phyloP scores from a whole-genome alignment of 805 yeast species.

The Blastobotrys attinorum region DNA sequence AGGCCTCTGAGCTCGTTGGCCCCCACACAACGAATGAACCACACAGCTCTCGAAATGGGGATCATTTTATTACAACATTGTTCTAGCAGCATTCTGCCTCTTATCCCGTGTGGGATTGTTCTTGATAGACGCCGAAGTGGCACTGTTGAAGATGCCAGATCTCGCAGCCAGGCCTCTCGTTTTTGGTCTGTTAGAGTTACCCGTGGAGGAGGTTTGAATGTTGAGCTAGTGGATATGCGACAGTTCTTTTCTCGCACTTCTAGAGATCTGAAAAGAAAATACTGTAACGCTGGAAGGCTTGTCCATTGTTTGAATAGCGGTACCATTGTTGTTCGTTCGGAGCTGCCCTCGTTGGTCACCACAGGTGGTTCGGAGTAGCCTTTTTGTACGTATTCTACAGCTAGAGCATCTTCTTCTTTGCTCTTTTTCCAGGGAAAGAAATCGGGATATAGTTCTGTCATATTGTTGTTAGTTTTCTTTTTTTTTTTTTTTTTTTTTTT shows the following conservation, averaged over 20 bases:
- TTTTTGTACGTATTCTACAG: constrained; percentile 52
- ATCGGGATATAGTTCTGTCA: constrained; percentile 48
- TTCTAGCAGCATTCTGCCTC: constrained; percentile 66
- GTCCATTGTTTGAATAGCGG: constrained; percentile 33
- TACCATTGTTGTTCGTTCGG: constrained; percentile 53
- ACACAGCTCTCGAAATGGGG: constrained; percentile 75
- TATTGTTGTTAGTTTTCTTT: no score
- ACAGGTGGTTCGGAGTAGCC: constrained; percentile 61
- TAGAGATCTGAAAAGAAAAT: constrained; percentile 41
- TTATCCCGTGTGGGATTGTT: constrained; percentile 84
- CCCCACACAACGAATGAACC: constrained; percentile 86
- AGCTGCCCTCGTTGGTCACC: constrained; percentile 57
- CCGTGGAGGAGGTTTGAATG: constrained; percentile 76
- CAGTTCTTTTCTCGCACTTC: constrained; percentile 39
- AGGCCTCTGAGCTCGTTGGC: constrained; percentile 63
- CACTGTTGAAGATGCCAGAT: constrained; percentile 58
- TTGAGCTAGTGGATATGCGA: constrained; percentile 40
- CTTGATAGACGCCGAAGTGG: constrained; percentile 63
- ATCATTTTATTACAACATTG: constrained; percentile 58
- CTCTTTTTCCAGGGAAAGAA: constrained; percentile 63
- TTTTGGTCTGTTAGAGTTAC: constrained; percentile 86
- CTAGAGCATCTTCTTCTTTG: constrained; percentile 43
- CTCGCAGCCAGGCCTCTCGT: constrained; percentile 77
- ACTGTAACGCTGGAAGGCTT: constrained; percentile 41
- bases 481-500: neutral